A percentile compares a stretch with the other conserved stretches of the same genome.
Conservation (phyloP, 2,329 filamentous ascomycete species). For the Stachybotrys chlorohalonatus region DNA sequence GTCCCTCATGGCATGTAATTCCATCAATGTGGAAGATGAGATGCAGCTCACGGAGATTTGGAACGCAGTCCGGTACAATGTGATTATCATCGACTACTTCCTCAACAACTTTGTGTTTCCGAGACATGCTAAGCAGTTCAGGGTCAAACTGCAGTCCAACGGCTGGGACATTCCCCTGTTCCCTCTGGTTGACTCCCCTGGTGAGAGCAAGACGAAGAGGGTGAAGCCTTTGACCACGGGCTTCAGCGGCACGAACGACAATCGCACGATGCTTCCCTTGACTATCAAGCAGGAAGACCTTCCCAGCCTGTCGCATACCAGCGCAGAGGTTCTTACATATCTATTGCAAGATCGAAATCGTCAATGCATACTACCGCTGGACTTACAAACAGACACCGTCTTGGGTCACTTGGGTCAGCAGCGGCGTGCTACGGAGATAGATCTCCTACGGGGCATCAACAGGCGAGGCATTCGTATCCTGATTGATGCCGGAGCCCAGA, state of each 20-base stretch:
- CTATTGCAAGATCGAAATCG: conserved; percentile 45
- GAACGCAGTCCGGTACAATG: conserved; percentile 36
- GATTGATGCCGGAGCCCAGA: conserved; percentile 54
- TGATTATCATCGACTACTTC: conserved; percentile 49
- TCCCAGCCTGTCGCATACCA: conserved; percentile 45
- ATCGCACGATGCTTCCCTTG: conserved; percentile 48
- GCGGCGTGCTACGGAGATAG: conserved; percentile 20
- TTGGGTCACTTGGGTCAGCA: conserved; percentile 31
- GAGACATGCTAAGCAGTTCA: conserved; percentile 55
- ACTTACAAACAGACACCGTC: conserved; percentile 9
- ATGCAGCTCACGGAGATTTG: conserved; percentile 45
- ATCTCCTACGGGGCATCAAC: conserved; percentile 1
- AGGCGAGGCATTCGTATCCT: conserved; percentile 35
- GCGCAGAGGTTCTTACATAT: conserved; percentile 54
- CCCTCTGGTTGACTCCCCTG: conserved; percentile 2
- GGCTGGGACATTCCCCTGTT: conserved; percentile 59
- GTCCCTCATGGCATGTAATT: conserved; percentile 42
- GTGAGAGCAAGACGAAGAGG: background rate
- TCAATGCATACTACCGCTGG: conserved; percentile 26
- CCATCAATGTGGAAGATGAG: conserved; percentile 53
- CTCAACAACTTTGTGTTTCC: conserved; percentile 60
- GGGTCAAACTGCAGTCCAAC: conserved; percentile 53
- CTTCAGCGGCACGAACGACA: conserved; percentile 67
- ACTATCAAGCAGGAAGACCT: conserved; percentile 55
- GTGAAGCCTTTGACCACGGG: conserved; percentile 44